Base-by-base conservation (phyloP, 2,329 filamentous ascomycete genomes). In the Penicillium paneum region DNA sequence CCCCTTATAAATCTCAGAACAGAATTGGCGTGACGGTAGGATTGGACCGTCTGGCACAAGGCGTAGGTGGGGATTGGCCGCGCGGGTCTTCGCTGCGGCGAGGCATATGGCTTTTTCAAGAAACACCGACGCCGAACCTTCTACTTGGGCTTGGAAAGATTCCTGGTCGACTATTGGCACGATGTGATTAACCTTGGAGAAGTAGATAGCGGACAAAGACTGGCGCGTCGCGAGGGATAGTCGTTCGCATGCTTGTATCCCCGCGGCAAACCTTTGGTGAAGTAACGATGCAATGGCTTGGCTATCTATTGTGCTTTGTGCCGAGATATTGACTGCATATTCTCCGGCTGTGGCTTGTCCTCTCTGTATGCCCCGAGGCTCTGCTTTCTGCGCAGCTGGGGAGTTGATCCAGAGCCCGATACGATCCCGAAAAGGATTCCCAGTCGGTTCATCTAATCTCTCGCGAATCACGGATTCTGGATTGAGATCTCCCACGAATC, bases 401-500 rank as follows among this genome's bases (percentile, higher is more conserved):
- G 69, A 64, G 40, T 60, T 68, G 41, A 72, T 66, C 69, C 69
- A 71, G 29, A 72, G 60, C 11, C 69, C 70, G 45, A 72, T 60
- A 10, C 61, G 67, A 57, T 68, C 65, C 17, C 67, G 61, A 44
- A 67, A 56, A 41, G 65, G 64, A 42, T 49, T 67, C 8, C 59
- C 60, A 21, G 52, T 54, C 8, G 64, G 40, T 21, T 60, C 66
- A 41, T 68, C 57, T 12, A 72, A 42, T 43, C 60, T 64, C 48
- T 73, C 71, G 17, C 67, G 64, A 51, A 76, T 71, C 7, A 73
- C 62, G 31, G 73, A 70, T 61, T 76, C 73, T 7, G 73, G 73
- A 49, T 75, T 75, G 2, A 74, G 62, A 49, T 76, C 71, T 29
- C 73, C 72, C 21, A 76, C 72, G 45, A 75, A 75, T 17, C 71